Base-by-base conservation (phyloP, 2,329 filamentous ascomycete species). In the Huntiella decipiens region DNA sequence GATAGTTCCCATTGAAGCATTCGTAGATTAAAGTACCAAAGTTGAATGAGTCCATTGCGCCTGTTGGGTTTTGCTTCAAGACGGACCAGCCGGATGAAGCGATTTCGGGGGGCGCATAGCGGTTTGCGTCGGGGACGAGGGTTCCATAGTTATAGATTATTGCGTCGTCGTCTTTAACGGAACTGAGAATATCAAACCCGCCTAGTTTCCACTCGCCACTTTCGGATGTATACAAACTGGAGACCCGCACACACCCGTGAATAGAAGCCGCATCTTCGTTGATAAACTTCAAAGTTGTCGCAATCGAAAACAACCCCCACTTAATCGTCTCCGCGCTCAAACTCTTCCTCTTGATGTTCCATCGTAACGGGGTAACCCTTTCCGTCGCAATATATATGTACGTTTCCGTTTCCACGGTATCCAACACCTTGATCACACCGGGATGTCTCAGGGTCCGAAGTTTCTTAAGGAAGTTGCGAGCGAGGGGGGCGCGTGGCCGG, bases 151-250 rank as follows among this genome's bases (percentile, higher is more conserved):
- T 91, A 77, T 91, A 95, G 56, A 98, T 87, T 41, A 93, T 70
- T 7, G 87, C 85, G 54, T 96, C 85, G 51, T 96, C 87, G 48
- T 96, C 91, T 56, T 95, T 96, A 64, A 96, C 79, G 34, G 82
- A 95, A 63, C 87, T 96, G 49, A 96, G 62, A 4, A 94, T 73
- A 53, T 98, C 91, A 54, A 98, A 93, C 1, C 91, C 91, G 15
- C 82, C 87, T 2, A 98, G 66, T 57, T 92, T 96, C 91, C 91
- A 98, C 63, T 98, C 91, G 48, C 91, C 91, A 57, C 91, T 95
- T 58, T 96, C 88, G 50, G 85, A 86, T 3, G 84, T 91, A 61
- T 87, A 98, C 52, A 98, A 71, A 0, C 88, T 94, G 1, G 82
- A 82, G 15, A 83, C 81, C 51, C 83, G 78, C 44, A 98, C 67